Percentiles rank a stretch among this genome's conserved stretches.
phyloP scores from a whole-genome alignment of 306 rosid species.

The Sophora flavescens region DNA sequence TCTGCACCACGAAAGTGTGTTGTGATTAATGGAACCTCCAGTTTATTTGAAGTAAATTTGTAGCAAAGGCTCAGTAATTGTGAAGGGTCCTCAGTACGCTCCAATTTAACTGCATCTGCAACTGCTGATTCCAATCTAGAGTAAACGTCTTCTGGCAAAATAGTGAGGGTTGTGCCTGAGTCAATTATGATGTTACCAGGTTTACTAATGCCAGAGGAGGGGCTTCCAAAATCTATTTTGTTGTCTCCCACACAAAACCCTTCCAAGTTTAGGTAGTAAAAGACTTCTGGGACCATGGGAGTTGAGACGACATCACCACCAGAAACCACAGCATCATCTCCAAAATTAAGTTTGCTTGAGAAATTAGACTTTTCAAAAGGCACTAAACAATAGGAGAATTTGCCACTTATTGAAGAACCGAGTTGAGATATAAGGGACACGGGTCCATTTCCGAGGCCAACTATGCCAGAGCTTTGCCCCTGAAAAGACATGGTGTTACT shows the following conservation, averaged over 20 bases:
- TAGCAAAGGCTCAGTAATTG: too few species aligned
- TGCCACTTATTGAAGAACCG: slow-evolving; percentile 35
- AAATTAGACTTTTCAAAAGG: not conserved
- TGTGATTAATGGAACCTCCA: too few species aligned
- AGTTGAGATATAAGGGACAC: slow-evolving; percentile 54
- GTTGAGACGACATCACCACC: slow-evolving; percentile 2
- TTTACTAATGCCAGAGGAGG: too few species aligned
- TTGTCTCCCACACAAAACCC: not conserved
- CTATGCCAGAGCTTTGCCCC: slow-evolving; percentile 45
- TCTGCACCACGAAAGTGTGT: too few species aligned
- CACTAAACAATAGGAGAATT: slow-evolving; percentile 62
- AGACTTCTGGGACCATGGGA: not conserved
- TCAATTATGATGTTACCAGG: slow-evolving; percentile 41
- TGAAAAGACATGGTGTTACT: slow-evolving; percentile 32
- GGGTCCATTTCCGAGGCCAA: slow-evolving; percentile 54
- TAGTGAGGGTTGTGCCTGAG: slow-evolving; percentile 42
- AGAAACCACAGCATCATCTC: not conserved
- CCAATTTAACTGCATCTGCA: too few species aligned
- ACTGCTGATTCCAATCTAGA: slow-evolving; percentile 7
- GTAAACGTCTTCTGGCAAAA: slow-evolving; percentile 34
- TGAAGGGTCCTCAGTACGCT: too few species aligned
- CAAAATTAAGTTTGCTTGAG: not conserved
- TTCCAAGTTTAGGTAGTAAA: not conserved
- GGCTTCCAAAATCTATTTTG: not conserved
- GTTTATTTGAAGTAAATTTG: too few species aligned